Conservation (phyloP, 805 yeast genomes). For the Nakazawaea ambrosiae region DNA sequence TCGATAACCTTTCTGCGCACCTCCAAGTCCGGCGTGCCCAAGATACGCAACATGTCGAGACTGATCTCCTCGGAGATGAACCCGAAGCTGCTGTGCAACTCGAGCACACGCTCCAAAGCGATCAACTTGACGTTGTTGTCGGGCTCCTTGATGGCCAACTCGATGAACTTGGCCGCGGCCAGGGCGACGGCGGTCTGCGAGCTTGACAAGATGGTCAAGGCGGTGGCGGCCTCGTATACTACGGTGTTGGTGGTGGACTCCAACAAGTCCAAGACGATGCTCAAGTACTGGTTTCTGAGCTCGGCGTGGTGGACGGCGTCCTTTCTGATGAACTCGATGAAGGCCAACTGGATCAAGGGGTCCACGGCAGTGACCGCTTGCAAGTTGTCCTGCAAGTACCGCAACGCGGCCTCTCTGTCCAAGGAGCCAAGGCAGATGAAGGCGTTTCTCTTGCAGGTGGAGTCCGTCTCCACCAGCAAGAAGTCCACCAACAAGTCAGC, state of each 20-base stretch:
- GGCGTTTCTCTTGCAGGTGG: slow-evolving; percentile 93
- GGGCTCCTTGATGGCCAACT: slow-evolving; percentile 84
- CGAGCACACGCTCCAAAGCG: slow-evolving; percentile 79
- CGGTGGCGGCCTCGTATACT: slow-evolving; percentile 84
- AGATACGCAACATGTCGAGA: slow-evolving; percentile 78
- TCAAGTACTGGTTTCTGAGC: slow-evolving; percentile 64
- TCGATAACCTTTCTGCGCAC: slow-evolving; percentile 85
- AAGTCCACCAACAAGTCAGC: slow-evolving; percentile 71
- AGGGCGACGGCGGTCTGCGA: slow-evolving; percentile 62
- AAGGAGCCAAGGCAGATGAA: slow-evolving; percentile 80
- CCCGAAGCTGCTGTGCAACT: slow-evolving; percentile 53
- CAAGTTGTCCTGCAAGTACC: slow-evolving; percentile 69
- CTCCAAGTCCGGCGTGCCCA: slow-evolving; percentile 84
- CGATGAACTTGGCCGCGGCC: slow-evolving; percentile 83
- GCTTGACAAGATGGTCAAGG: slow-evolving; percentile 50
- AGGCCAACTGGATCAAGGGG: slow-evolving; percentile 79
- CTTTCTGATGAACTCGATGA: slow-evolving; percentile 83
- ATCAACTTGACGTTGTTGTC: slow-evolving; percentile 93
- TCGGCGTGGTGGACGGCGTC: slow-evolving; percentile 64
- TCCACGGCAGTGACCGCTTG: slow-evolving; percentile 58
- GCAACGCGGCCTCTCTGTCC: slow-evolving; percentile 78
- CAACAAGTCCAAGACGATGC: slow-evolving; percentile 64
- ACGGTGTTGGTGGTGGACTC: slow-evolving; percentile 69
- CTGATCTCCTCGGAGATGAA: slow-evolving; percentile 78
- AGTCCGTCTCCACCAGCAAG: slow-evolving; percentile 77